Base-by-base conservation (phyloP, 192 early-diverging fungal species). In the Allomyces javanicus region DNA sequence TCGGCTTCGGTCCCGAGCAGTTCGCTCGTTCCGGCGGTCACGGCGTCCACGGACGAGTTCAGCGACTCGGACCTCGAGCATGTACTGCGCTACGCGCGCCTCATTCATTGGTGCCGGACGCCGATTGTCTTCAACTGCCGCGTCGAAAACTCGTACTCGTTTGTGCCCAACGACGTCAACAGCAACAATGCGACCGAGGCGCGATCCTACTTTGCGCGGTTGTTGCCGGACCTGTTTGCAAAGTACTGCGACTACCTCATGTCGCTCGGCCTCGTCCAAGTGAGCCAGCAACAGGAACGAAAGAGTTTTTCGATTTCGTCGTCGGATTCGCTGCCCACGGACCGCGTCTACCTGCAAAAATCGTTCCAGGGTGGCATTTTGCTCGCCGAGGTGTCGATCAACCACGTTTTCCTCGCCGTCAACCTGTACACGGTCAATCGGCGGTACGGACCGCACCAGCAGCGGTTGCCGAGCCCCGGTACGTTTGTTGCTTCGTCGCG, bases 351-450 rank as follows among this genome's bases (percentile, higher is more conserved):
- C 27, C 63, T 81, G 23, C 70, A 81, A 27, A 82, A 84, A 66
- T 75, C 74, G 0, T 75, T 81, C 25, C 70, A 76, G 63, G 81
- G 76, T 4, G 83, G 83, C 6, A 76, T 78, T 0, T 78, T 84
- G 26, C 78, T 84, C 76, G 82, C 79, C 24, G 81, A 84, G 66
- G 81, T 81, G 10, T 63, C 78, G 25, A 70, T 84, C 10, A 75
- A 81, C 64, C 79, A 73, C 23, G 71, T 70, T 67, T 84, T 84
- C 73, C 78, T 81, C 0, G 79, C 76, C 40, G 81, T 81, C 0
- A 84, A 79, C 3, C 67, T 84, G 2, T 84, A 84, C 55, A 81
- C 79, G 6, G 71, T 84, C 12, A 76, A 82, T 62, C 73, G 76
- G 25, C 73, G 77, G 10, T 79, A 80, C 64, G 78, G 82, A 14